Evolutionary conservation across 495 filamentous ascomycete species (phyloP), one percentile per base, ranked within the genome.

Genomic region (Aspergillus funiculosus): DNA sequence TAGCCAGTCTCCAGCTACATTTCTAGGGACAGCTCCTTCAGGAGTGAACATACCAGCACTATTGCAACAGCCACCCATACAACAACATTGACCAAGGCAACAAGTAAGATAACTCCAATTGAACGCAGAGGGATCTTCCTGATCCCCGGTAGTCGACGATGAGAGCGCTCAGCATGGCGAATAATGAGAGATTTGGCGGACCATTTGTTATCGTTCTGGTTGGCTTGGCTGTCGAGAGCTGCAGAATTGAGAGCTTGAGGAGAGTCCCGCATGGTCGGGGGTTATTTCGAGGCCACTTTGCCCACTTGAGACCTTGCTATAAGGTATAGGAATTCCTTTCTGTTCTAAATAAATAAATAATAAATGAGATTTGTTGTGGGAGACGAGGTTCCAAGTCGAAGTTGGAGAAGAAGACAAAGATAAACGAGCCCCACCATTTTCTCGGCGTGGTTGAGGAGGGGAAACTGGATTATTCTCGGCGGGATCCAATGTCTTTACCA

Each of bases 21-120:
- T 6, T 7, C 6, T n/a, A 19, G 13, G 9, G 10, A 5, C n/a
- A n/a, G n/a, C n/a, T n/a, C n/a, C n/a, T n/a, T 7, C 15, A 21
- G 18, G 17, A 15, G 1, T 9, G 6, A 38, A 58, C 54, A 46
- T 58, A 80, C 75, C 51, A 94, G 60, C 5, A 91, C 73, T 38
- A 90, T 76, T 25, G 75, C 87, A 7, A 79, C 77, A 5, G 75
- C 82, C 46, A 78, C 72, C 89, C 89, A 95, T 8, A 85, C 75
- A 4, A 85, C 18, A 15, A 75, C 55, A 67, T 95, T 95, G 46
- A 85, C 62, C 13, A 75, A 32, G 1, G 82, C 64, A 25, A 95
- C 66, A 9, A 78, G 61, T 38, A 69, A 38, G 29, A 94, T 90
- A 25, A 91, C 82, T 0, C 63, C 74, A 22, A 89, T 53, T 0